Base-by-base conservation (phyloP, 371 early-diverging fungal species). In the Rhizomucor pusillus region DNA sequence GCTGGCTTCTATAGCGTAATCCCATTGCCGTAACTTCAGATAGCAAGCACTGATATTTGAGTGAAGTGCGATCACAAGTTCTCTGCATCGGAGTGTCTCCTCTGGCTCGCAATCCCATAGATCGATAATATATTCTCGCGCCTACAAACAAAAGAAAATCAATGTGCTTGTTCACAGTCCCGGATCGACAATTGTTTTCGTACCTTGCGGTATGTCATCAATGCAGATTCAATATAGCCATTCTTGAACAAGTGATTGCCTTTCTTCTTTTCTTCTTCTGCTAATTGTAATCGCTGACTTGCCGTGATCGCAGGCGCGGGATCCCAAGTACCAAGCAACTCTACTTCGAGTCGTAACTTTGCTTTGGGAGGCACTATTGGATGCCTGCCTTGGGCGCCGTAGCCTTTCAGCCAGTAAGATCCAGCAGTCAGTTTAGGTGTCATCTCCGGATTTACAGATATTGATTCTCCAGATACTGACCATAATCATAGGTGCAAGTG, bases 281-380 rank as follows among this genome's bases (percentile, higher is more conserved):
- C 84, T 9, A 56, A 45, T 16, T 45, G 37, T 5, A 75, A 49
- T 6, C 64, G 54, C 41, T 71, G 65, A 40, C 44, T 18, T 16
- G 67, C 66, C 7, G 66, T 44, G 14, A 29, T 55, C 9, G 66
- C 74, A 20, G 47, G 36, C 57, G 66, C 74, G 16, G 47, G 36
- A 55, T 76, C 79, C 61, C 80, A 77, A 41, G 72, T 65, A 3
- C 72, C 69, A 36, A 85, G 48, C 33, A 81, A 39, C 45, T 85
- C 82, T 0, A 85, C 70, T 48, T 79, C 80, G 47, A 75, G 84
- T 20, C 76, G 66, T 37, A 85, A 52, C n/a, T 66, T 62, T 20
- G 83, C 69, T 50, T 80, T 78, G 2, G 59, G 60, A 11, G 84
- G 84, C 12, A 85, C 81, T 43, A 72, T 63, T 43, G 80, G 76